A percentile compares a stretch with the other conserved stretches of the same genome.
Evolutionary conservation across 345 rosid species (phyloP).

Genomic region (Diplotaxis tenuifolia): DNA sequence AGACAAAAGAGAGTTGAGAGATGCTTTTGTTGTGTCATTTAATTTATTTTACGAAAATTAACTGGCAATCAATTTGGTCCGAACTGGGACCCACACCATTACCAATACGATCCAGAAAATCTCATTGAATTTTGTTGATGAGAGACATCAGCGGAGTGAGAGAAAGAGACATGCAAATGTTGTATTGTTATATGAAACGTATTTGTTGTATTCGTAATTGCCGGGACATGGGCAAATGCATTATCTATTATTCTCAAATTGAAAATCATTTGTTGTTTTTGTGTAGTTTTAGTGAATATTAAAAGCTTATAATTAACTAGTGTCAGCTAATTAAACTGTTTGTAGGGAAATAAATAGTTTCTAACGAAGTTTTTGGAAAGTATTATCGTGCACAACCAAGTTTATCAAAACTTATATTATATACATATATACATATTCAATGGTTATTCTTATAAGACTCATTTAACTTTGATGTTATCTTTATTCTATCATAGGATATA

Average conservation of each 20-base stretch:
- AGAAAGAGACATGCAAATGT: background rate
- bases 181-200: slow-evolving; percentile 14
- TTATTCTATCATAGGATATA: too few relatives aligned
- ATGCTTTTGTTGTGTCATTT: background rate
- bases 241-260: slow-evolving; percentile 12
- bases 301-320: slow-evolving; percentile 12
- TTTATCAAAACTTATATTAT: too few relatives aligned
- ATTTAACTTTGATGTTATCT: too few relatives aligned
- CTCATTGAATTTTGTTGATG: slow-evolving; percentile 28
- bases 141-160: slow-evolving; percentile 3
- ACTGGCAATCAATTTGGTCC: slow-evolving; percentile 64
- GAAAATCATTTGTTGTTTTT: too few relatives aligned
- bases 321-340: background rate
- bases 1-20: slow-evolving; percentile 19
- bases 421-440: too few relatives aligned
- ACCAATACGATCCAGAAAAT: slow-evolving; percentile 22
- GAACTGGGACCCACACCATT: slow-evolving; percentile 47
- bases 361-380: background rate
- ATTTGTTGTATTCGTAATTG: slow-evolving; percentile 30
- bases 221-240: slow-evolving; percentile 34
- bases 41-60: slow-evolving; percentile 41
- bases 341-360: background rate
- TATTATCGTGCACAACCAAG: too few relatives aligned
- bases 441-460: too few relatives aligned
- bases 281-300: background rate